Base-by-base conservation (phyloP, 441 rosid genomes). In the Adansonia grandidieri region DNA sequence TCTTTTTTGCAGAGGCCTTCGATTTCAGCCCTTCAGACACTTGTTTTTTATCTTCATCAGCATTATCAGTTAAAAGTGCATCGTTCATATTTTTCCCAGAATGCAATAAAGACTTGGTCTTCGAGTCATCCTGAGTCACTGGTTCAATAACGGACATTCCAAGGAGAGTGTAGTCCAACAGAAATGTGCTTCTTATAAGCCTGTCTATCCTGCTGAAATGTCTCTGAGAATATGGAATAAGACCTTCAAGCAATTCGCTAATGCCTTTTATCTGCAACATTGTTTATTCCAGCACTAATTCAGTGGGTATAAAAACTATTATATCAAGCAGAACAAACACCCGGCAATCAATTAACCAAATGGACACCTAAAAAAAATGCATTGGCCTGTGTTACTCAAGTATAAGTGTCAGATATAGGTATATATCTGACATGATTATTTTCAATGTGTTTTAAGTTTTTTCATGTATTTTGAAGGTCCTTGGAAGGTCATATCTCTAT, bases 141-240 rank as follows among this genome's bases (percentile, higher is more conserved):
- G 98, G 97, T 71, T 93, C 98, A 2, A 96, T 68, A 51, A 92
- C 97, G 14, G 94, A 90, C 98, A 96, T 93, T 84, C 93, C 92
- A 1, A 85, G 82, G 64, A 96, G 89, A 24, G 91, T 91, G 79
- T 96, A 96, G 81, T 96, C 98, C 85, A 96, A 81, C 88, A 93
- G 83, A 84, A 85, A 91, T 28, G 97, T 93, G 89, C 97, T 96
- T 81, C 97, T 89, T 6, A 89, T 91, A 24, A 91, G 92, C 79
- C 98, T 87, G 83, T 96, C 99, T 71, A 96, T 81, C 87, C 99
- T 91, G 84, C 81, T 87, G 86, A 89, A 94, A 84, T 96, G 98
- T 84, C 98, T 91, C 83, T 91, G 95, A 9, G 97, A 86, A 88
- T 93, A 96, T 56, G 97, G 98, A 54, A 91, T 90, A n/a, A 93